phyloP scores from a whole-genome alignment of 208 protist genomes.

The Naegleria fowleri region DNA sequence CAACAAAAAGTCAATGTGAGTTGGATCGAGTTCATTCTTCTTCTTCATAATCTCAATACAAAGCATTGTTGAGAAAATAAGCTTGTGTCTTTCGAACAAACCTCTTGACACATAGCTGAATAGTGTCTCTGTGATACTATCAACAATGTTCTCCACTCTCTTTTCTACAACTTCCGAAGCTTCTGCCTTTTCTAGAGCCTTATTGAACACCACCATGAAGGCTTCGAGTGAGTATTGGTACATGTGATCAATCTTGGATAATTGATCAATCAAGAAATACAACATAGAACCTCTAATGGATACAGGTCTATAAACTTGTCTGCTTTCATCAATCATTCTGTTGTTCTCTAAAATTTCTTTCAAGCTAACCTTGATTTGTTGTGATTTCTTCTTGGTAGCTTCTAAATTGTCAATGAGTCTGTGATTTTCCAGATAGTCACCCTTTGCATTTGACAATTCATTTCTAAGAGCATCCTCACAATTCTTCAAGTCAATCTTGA shows the following conservation, averaged over 20 bases:
- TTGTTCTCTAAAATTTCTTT: slow-evolving; percentile 55
- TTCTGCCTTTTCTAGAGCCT: slow-evolving; percentile 57
- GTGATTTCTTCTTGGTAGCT: slow-evolving; percentile 59
- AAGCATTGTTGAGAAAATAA: slow-evolving; percentile 55
- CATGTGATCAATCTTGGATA: slow-evolving; percentile 69
- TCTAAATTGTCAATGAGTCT: slow-evolving; percentile 70
- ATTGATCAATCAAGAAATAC: slow-evolving; percentile 67
- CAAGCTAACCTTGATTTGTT: slow-evolving; percentile 63
- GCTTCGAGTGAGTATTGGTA: slow-evolving; percentile 76
- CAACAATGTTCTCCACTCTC: slow-evolving; percentile 52
- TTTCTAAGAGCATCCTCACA: slow-evolving; percentile 67
- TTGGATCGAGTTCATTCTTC: slow-evolving; percentile 39
- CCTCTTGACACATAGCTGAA: slow-evolving; percentile 59
- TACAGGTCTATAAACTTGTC: slow-evolving; percentile 62
- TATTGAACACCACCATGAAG: slow-evolving; percentile 70
- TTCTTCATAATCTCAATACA: slow-evolving; percentile 55
- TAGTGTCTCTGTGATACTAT: slow-evolving; percentile 56
- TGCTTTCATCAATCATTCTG: slow-evolving; percentile 48
- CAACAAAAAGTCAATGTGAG: slow-evolving; percentile 64
- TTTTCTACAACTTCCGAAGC: slow-evolving; percentile 36
- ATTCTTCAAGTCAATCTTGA: slow-evolving; percentile 71
- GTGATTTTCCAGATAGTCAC: slow-evolving; percentile 63
- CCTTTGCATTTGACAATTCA: slow-evolving; percentile 49
- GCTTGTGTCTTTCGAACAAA: slow-evolving; percentile 48
- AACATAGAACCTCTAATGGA: slow-evolving; percentile 62